Conservation (phyloP, 352 stramenopile species). For the Blastocystis sp. region DNA sequence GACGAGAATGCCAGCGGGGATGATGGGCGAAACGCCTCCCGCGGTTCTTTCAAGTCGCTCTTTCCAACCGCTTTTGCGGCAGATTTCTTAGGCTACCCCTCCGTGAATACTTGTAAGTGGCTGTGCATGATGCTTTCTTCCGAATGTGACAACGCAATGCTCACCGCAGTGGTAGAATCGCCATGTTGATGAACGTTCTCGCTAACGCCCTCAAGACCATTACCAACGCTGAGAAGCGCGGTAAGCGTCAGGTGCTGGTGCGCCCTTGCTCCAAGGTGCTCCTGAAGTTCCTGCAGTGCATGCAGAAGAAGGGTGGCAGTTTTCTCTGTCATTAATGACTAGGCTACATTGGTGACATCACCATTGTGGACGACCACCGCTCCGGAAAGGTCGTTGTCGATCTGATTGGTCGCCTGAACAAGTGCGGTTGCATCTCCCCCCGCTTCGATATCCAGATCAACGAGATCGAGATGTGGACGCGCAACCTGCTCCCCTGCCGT, state of each 20-base stretch:
- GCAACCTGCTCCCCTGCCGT: slow-evolving; percentile 94
- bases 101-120: neutral
- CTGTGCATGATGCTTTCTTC: neutral
- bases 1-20: neutral
- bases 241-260: slow-evolving; percentile 98
- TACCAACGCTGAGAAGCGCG: slow-evolving; percentile 99
- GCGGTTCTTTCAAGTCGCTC: neutral
- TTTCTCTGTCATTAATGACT: slow-evolving; percentile 3
- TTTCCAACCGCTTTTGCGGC: neutral
- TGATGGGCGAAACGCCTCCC: neutral
- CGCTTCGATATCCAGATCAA: slow-evolving; percentile 92
- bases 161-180: neutral
- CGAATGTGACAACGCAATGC: neutral
- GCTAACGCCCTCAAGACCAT: slow-evolving; percentile 99
- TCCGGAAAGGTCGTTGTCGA: slow-evolving; percentile 96
- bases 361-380: slow-evolving; percentile 99
- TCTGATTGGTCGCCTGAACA: slow-evolving; percentile 98
- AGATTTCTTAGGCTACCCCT: slow-evolving; percentile 50
- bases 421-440: slow-evolving; percentile 97
- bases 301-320: slow-evolving; percentile 95
- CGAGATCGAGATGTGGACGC: slow-evolving; percentile 99
- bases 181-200: slow-evolving; percentile 96
- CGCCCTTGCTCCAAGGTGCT: slow-evolving; percentile 98
- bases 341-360: slow-evolving; percentile 99
- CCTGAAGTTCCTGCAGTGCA: slow-evolving; percentile 99